Base-by-base conservation (phyloP, 139 green algal genomes). In the Pleodorina starrii region DNA sequence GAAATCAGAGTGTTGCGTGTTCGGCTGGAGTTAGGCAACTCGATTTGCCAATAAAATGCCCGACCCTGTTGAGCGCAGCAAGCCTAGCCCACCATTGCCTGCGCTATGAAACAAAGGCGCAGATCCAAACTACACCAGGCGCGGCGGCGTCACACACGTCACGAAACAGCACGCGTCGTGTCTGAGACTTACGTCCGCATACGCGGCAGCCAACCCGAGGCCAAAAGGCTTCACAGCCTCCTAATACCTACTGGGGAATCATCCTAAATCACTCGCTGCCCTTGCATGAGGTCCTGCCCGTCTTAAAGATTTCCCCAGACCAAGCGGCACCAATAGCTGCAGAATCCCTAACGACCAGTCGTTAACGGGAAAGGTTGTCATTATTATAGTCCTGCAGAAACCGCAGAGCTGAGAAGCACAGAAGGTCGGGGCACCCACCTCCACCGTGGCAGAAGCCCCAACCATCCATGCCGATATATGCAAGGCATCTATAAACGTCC, bases 131-230 rank as follows among this genome's bases (percentile, higher is more conserved):
- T 40, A 73, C n/a, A 40, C 63, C n/a, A 40, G 63, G 63, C 35
- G 32, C 63, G 63, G 63, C 11, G 63, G n/a, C 63, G 63, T 73
- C 63, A 73, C 63, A 73, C 63, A 72, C 19, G 60, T 72, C 66
- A 75, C 66, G 4, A 44, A 76, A 76, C 68, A 48, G 68, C 38
- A 29, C n/a, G n/a, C n/a, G 32, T 76, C 17, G 35, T 21, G 68
- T 76, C 68, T 76, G 68, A 76, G 25, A 76, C 36, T 76, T 76
- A 32, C 68, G 5, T 48, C 68, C 29, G n/a, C 54, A 66, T 27
- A 27, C 19, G 19, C 46, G 66, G 68, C 32, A 27, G 36, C 68
- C 32, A 76, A 44, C 68, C 2, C 32, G 14, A 29, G 2, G 5
- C 27, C 4, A 46, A 2, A 44, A 76, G 68, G 68, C 32, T 46